Evolutionary conservation across 768 basidiomycete genomes (phyloP).

Genomic region (Hypholoma sublateritium): DNA sequence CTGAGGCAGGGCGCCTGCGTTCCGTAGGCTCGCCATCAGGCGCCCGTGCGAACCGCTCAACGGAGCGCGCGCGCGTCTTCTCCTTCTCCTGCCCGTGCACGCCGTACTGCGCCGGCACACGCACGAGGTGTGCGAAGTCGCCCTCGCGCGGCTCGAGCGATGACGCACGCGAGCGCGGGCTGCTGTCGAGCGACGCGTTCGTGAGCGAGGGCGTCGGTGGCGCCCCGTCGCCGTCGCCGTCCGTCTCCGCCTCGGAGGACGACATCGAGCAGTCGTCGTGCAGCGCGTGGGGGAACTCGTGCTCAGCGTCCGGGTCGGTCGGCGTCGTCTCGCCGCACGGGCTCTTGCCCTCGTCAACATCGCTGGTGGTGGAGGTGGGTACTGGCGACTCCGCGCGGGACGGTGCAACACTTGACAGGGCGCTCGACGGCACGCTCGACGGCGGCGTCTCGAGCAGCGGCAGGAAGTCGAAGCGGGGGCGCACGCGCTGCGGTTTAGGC

Average conservation of each 20-base stretch:
- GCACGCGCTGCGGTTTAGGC: conserved; percentile 20
- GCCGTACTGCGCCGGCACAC: not conserved
- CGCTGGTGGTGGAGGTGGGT: too few species aligned
- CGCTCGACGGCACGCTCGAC: conserved; percentile 12
- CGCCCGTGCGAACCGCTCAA: not conserved
- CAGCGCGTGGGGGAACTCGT: not conserved
- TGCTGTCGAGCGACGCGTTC: conserved; percentile 37
- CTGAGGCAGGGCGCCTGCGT: not conserved
- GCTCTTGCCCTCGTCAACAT: too few species aligned
- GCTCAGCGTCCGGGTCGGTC: not conserved
- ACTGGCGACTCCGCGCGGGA: not conserved
- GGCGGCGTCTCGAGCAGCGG: conserved; percentile 36
- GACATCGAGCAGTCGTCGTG: not conserved
- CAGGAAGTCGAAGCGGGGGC: conserved; percentile 33
- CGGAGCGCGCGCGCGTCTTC: not conserved
- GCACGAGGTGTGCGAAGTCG: too few species aligned
- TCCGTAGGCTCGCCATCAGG: not conserved
- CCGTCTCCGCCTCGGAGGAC: not conserved
- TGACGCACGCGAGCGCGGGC: conserved; percentile 32
- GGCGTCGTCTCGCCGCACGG: not conserved
- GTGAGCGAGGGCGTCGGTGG: conserved; percentile 37
- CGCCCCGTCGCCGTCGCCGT: conserved; percentile 16
- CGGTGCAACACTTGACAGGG: conserved; percentile 12
- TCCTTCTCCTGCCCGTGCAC: not conserved
- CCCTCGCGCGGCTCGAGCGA: not conserved